Evolutionary conservation across 1,284 basidiomycete species (phyloP).

Genomic region (Tylopilus orsonianus): DNA sequence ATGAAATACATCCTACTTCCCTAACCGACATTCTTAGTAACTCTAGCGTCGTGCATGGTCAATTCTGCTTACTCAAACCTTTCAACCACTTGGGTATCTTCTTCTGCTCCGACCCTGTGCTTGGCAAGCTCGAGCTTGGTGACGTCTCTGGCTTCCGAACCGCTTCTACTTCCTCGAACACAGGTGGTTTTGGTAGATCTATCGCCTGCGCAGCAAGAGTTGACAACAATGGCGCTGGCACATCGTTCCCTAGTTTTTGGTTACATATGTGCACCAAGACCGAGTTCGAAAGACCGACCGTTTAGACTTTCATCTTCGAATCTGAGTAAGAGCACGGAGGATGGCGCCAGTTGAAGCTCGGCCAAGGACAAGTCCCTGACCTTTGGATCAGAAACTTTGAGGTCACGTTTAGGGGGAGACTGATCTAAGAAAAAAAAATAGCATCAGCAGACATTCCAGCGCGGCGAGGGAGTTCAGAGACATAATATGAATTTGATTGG

Average conservation of each 20-base stretch:
- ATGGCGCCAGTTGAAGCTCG: conserved; percentile 77
- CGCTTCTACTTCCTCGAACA: conserved; percentile 24
- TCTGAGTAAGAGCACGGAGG: conserved; percentile 72
- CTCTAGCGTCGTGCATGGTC: neutral
- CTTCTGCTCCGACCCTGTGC: conserved; percentile 38
- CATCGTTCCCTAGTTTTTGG: conserved; percentile 40
- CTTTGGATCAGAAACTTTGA: conserved; percentile 72
- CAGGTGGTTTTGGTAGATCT: conserved; percentile 59
- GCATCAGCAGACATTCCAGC: neutral
- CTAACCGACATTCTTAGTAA: conserved; percentile 17
- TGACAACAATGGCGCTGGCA: conserved; percentile 66
- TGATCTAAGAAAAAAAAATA: conserved; percentile 52
- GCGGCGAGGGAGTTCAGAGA: conserved; percentile 38
- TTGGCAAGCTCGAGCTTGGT: conserved; percentile 21
- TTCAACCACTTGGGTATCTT: conserved; percentile 78
- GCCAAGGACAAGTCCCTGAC: conserved; percentile 66
- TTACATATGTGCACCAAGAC: neutral
- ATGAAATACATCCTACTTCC: conserved; percentile 19
- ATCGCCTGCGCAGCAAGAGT: conserved; percentile 55
- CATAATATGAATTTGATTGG: conserved; percentile 80
- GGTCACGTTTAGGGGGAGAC: conserved; percentile 76
- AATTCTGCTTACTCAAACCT: conserved; percentile 47
- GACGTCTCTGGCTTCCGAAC: conserved; percentile 23
- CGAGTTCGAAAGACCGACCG: conserved; percentile 40
- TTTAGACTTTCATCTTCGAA: conserved; percentile 76